phyloP scores from a whole-genome alignment of 495 filamentous ascomycete species.

The Trichoderma parareesei region DNA sequence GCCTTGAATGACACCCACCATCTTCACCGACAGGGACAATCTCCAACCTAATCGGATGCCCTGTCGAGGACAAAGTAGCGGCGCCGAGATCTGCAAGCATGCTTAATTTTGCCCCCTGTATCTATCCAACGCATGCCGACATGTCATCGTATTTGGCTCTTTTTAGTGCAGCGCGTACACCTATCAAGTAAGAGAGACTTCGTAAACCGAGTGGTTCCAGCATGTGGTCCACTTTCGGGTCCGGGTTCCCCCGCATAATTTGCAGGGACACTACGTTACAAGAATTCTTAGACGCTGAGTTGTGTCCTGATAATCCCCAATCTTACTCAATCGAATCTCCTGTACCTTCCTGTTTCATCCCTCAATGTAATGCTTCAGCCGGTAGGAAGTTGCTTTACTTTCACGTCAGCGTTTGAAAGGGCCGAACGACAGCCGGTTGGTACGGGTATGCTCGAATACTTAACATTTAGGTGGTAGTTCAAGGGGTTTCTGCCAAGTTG shows the following conservation, averaged over 20 bases:
- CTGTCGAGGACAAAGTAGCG: background rate
- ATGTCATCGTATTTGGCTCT: background rate
- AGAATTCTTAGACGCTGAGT: background rate
- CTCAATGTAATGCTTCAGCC: background rate
- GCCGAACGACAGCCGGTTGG: background rate
- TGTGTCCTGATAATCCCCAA: background rate
- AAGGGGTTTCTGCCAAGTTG: background rate
- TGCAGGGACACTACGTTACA: background rate
- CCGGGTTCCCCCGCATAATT: background rate
- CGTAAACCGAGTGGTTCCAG: background rate
- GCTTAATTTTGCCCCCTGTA: background rate
- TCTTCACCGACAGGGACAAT: background rate
- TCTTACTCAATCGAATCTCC: background rate
- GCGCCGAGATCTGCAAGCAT: conserved; percentile 1
- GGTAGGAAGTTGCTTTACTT: background rate
- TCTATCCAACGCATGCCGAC: background rate
- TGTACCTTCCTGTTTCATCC: background rate
- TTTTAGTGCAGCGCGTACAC: background rate
- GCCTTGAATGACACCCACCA: too few relatives aligned
- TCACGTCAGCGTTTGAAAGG: background rate
- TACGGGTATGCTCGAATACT: too few relatives aligned
- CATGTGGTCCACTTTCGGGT: background rate
- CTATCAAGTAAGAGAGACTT: background rate
- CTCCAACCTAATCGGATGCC: conserved; percentile 11
- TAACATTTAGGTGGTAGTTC: background rate